Percentiles rank a stretch among this genome's conserved stretches.
These are phyloP conservation scores for Coniochaeta prunicola DNA, from an alignment of 2,329 filamentous ascomycete genomes.

Conservation along the genomic window DNA sequence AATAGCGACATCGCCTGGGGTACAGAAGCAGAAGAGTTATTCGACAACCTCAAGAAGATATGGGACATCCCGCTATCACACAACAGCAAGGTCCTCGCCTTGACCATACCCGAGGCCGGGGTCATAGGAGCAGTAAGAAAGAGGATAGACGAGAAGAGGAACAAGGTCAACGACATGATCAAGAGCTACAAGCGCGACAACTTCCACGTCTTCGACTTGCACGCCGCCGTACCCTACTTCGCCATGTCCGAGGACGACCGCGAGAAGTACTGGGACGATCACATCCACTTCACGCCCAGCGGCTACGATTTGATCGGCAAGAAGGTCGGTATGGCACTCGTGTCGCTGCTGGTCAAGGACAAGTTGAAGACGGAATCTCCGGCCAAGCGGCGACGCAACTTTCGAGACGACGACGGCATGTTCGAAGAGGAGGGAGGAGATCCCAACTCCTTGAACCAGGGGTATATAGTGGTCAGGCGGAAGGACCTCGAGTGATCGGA, in stretches of 20 bases:
- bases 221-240: slow-evolving; percentile 45
- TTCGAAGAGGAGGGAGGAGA: slow-evolving; percentile 45
- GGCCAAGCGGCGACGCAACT: slow-evolving; percentile 17
- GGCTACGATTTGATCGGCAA: slow-evolving; percentile 59
- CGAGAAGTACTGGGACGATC: slow-evolving; percentile 51
- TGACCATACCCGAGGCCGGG: slow-evolving; percentile 53
- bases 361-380: slow-evolving; percentile 7
- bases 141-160: slow-evolving; percentile 26
- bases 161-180: slow-evolving; percentile 46
- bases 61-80: slow-evolving; percentile 43
- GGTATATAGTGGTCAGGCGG: slow-evolving; percentile 47
- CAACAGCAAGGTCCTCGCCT: slow-evolving; percentile 50
- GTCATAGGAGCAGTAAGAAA: slow-evolving; percentile 9
- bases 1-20: slow-evolving; percentile 40
- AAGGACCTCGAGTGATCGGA: slow-evolving; percentile 35
- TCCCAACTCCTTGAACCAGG: slow-evolving; percentile 37
- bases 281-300: slow-evolving; percentile 46
- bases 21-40: slow-evolving; percentile 32
- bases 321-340: slow-evolving; percentile 44
- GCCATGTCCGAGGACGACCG: slow-evolving; percentile 37
- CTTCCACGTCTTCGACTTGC: slow-evolving; percentile 50
- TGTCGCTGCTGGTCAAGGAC: slow-evolving; percentile 31
- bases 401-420: slow-evolving; percentile 29
- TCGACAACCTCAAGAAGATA: slow-evolving; percentile 36
- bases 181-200: slow-evolving; percentile 36